phyloP scores from a whole-genome alignment of 2,329 filamentous ascomycete genomes.

The Fonsecaea monophora region DNA sequence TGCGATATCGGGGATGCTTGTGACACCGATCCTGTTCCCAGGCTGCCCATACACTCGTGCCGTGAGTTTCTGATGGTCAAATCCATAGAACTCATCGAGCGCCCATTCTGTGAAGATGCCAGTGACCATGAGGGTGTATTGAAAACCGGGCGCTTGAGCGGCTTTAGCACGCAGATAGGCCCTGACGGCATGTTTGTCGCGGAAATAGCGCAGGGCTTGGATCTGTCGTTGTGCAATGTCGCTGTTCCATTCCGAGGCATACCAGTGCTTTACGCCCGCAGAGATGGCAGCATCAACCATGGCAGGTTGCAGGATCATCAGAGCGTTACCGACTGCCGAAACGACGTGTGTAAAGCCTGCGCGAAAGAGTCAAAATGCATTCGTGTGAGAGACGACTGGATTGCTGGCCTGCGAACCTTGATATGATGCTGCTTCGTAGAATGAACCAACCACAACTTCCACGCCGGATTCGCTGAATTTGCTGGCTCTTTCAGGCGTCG shows the following conservation, averaged over 20 bases:
- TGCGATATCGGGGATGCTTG: slow-evolving; percentile 26
- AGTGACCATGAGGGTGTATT: slow-evolving; percentile 26
- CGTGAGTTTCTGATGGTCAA: slow-evolving; percentile 19
- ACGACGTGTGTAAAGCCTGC: slow-evolving; percentile 26
- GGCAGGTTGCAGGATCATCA: slow-evolving; percentile 23
- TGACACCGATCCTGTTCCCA: slow-evolving; percentile 20
- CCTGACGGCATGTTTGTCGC: slow-evolving; percentile 21
- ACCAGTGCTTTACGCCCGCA: slow-evolving; percentile 51
- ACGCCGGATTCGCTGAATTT: slow-evolving; percentile 20
- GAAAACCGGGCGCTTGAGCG: slow-evolving; percentile 12
- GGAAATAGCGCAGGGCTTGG: slow-evolving; percentile 23
- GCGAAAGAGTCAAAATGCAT: not conserved
- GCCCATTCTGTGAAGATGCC: slow-evolving; percentile 25
- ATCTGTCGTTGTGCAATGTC: slow-evolving; percentile 23
- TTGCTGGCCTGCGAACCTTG: slow-evolving; percentile 2
- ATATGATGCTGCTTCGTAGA: slow-evolving; percentile 16
- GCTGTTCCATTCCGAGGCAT: slow-evolving; percentile 46
- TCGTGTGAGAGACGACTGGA: not conserved
- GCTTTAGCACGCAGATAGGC: slow-evolving; percentile 20
- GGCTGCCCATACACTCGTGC: slow-evolving; percentile 20
- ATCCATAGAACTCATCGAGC: slow-evolving; percentile 22
- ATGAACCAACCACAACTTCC: slow-evolving; percentile 21
- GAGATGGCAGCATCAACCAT: slow-evolving; percentile 50
- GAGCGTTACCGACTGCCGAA: slow-evolving; percentile 21
- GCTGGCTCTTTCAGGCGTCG: slow-evolving; percentile 17